These are phyloP conservation scores for Sambucus nigra DNA, from an alignment of 129 eudicot genomes.

Conservation along the genomic window DNA sequence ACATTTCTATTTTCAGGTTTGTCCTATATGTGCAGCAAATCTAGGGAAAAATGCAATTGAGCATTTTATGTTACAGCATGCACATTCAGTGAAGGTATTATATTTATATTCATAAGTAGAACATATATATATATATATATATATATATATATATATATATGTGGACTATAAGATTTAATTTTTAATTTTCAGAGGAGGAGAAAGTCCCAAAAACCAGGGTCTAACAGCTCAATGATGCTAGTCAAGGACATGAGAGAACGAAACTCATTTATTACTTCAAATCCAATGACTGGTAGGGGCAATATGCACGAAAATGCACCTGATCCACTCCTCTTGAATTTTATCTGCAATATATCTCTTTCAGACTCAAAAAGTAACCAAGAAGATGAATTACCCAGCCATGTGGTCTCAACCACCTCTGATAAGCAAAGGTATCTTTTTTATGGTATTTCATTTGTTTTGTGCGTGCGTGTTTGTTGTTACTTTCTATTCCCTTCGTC, in stretches of 20 bases:
- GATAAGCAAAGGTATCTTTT: constrained; percentile 37
- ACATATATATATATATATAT: not conserved
- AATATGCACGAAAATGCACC: constrained; percentile 38
- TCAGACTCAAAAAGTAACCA: constrained; percentile 23
- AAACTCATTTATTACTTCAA: constrained; percentile 19
- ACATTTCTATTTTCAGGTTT: constrained; percentile 49
- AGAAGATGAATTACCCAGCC: constrained; percentile 10
- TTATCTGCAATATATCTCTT: constrained; percentile 37
- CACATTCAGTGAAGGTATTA: constrained; percentile 66
- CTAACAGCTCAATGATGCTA: constrained; percentile 25
- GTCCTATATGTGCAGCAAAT: constrained; percentile 86
- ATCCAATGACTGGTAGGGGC: constrained; percentile 14
- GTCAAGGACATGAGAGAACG: constrained; percentile 33
- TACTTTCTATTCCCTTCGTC: too few relatives aligned
- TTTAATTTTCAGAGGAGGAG: constrained; percentile 48
- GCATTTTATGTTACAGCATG: constrained; percentile 68
- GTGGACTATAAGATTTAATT: not conserved
- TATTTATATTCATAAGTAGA: constrained; percentile 1
- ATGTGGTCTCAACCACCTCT: constrained; percentile 22
- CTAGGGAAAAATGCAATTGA: constrained; percentile 67
- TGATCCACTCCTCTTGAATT: constrained; percentile 70
- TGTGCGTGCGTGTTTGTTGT: too few relatives aligned
- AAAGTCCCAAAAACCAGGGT: constrained; percentile 51
- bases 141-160: not conserved
- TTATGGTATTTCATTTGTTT: not conserved